Conservation (phyloP, 192 early-diverging fungal species). For the Backusella tarrabulga region DNA sequence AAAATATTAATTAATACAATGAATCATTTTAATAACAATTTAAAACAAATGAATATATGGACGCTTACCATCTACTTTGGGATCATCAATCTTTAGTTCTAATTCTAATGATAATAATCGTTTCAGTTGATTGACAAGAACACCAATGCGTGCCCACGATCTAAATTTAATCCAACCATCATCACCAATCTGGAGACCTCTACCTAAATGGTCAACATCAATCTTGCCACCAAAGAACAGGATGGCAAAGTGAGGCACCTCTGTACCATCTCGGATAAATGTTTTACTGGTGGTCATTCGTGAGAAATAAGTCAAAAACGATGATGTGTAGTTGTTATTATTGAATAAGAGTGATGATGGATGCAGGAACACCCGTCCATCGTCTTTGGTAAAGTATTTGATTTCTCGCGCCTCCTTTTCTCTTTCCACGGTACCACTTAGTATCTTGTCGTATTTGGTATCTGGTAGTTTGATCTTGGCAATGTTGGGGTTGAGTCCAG, state of each 20-base stretch:
- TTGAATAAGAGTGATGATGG: constrained; percentile 77
- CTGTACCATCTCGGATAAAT: constrained; percentile 65
- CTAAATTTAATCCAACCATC: constrained; percentile 61
- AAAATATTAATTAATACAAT: not conserved
- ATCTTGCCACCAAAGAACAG: constrained; percentile 85
- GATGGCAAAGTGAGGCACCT: constrained; percentile 61
- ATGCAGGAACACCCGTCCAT: constrained; percentile 79
- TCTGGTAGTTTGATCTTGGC: constrained; percentile 69
- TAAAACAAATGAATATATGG: no score
- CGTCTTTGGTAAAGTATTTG: constrained; percentile 64
- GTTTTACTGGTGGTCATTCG: constrained; percentile 67
- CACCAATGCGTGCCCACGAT: constrained; percentile 72
- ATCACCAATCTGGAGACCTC: constrained; percentile 57
- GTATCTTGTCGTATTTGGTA: constrained; percentile 68
- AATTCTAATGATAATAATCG: constrained; percentile 68
- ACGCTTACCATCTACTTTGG: constrained; percentile 46
- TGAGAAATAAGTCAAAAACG: constrained; percentile 69
- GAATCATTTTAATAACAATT: not conserved
- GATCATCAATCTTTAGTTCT: constrained; percentile 70
- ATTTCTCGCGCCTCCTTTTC: constrained; percentile 74
- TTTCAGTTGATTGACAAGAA: constrained; percentile 75
- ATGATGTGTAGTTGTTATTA: constrained; percentile 54
- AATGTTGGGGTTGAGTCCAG: constrained; percentile 85
- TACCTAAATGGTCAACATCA: constrained; percentile 65
- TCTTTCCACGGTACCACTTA: constrained; percentile 68